Conservation (phyloP, 2,329 filamentous ascomycete genomes). For the Aspergillus transmontanensis region DNA sequence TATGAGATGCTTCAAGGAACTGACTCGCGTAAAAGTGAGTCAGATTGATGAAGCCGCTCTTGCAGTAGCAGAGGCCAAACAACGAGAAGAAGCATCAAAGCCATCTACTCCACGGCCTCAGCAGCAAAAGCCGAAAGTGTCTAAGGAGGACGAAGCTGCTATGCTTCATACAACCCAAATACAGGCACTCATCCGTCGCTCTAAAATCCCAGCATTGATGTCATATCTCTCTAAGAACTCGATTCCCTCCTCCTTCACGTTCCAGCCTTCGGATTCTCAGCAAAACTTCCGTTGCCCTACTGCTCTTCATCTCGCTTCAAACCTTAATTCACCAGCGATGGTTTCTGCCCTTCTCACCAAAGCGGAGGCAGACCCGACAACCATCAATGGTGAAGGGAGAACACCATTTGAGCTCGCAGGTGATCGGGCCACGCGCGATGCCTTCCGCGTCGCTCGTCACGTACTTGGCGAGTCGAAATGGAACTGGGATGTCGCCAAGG, state of each 20-base stretch:
- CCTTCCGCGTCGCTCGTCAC: conserved; percentile 83
- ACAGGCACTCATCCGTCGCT: conserved; percentile 82
- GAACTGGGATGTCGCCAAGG: conserved; percentile 75
- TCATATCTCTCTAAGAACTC: conserved; percentile 80
- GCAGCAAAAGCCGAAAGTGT: conserved; percentile 60
- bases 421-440: conserved; percentile 81
- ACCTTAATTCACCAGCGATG: conserved; percentile 76
- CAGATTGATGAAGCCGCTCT: conserved; percentile 71
- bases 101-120: conserved; percentile 34
- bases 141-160: conserved; percentile 81
- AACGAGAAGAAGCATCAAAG: conserved; percentile 43
- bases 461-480: conserved; percentile 77
- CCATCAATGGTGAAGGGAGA: conserved; percentile 73
- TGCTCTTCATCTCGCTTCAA: conserved; percentile 81
- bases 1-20: conserved; percentile 90
- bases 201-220: conserved; percentile 83
- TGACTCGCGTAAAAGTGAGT: conserved; percentile 84
- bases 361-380: conserved; percentile 71
- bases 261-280: conserved; percentile 67
- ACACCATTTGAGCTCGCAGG: conserved; percentile 85
- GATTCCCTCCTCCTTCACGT: conserved; percentile 71
- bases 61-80: conserved; percentile 52
- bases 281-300: conserved; percentile 80
- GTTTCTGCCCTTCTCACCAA: conserved; percentile 76
- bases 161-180: conserved; percentile 85